phyloP scores from a whole-genome alignment of 2,329 filamentous ascomycete species.

The Gaeumannomyces sp. region DNA sequence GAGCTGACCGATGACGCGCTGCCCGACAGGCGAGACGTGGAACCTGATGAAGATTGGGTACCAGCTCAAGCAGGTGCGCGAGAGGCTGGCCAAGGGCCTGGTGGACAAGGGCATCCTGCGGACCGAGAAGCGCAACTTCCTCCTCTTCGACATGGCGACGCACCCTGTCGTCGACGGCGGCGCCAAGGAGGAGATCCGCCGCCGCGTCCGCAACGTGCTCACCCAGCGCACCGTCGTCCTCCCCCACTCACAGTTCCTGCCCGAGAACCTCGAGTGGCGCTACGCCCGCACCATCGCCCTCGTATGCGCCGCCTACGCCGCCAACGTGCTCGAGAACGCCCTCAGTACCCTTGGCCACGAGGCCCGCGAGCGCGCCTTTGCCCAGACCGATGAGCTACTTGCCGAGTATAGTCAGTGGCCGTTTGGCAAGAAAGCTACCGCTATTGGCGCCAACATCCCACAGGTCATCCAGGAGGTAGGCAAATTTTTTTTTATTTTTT shows the following conservation, averaged over 20 bases:
- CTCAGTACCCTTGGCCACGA: constrained; percentile 90
- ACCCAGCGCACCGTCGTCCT: constrained; percentile 93
- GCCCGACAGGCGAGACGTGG: constrained; percentile 82
- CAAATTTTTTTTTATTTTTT: constrained; percentile 2
- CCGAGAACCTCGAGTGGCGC: constrained; percentile 89
- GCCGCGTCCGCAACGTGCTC: constrained; percentile 84
- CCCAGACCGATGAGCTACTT: constrained; percentile 91
- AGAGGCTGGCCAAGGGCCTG: constrained; percentile 91
- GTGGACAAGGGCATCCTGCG: constrained; percentile 98
- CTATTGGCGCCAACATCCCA: constrained; percentile 84
- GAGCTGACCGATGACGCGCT: constrained; percentile 9
- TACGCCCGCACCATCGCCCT: constrained; percentile 88
- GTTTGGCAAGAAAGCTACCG: constrained; percentile 77
- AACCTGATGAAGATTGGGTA: constrained; percentile 99
- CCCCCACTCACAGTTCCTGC: constrained; percentile 78
- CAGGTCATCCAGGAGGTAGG: constrained; percentile 72
- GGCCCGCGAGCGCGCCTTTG: constrained; percentile 87
- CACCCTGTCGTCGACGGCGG: constrained; percentile 94
- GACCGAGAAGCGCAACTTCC: constrained; percentile 98
- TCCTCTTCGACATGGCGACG: constrained; percentile 99
- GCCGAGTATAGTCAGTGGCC: constrained; percentile 98
- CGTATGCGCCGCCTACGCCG: constrained; percentile 97
- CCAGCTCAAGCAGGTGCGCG: constrained; percentile 97
- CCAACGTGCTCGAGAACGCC: constrained; percentile 98
- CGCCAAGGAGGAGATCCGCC: constrained; percentile 94